phyloP scores from a whole-genome alignment of 2,329 filamentous ascomycete species.

The Paraphaeosphaeria sporulosa region DNA sequence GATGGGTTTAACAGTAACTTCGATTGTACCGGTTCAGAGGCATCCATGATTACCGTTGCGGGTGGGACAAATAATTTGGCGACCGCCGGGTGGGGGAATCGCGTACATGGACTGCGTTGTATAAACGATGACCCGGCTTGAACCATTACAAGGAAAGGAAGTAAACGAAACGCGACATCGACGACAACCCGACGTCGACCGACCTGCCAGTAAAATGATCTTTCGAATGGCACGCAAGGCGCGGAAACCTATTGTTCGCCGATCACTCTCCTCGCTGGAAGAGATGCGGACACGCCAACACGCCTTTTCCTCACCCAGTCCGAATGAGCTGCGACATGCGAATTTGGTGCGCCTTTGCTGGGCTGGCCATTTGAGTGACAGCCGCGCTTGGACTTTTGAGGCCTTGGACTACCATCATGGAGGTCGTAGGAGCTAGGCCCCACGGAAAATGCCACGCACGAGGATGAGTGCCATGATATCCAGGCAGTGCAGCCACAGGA shows the following conservation, averaged over 20 bases:
- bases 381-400: too few relatives aligned
- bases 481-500: too few relatives aligned
- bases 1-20: constrained; percentile 37
- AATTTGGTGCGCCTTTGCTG: too few relatives aligned
- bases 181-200: background rate
- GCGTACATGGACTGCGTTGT: constrained; percentile 40
- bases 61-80: constrained; percentile 44
- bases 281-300: background rate
- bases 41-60: constrained; percentile 31
- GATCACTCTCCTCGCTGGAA: background rate
- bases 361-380: too few relatives aligned
- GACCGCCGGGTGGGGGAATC: constrained; percentile 37
- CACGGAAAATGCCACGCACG: too few relatives aligned
- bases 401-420: too few relatives aligned
- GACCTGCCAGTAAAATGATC: background rate
- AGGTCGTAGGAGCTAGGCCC: too few relatives aligned
- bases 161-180: background rate
- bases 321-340: too few relatives aligned
- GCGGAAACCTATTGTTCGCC: background rate
- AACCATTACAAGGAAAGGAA: background rate
- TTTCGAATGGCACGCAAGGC: background rate
- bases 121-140: constrained; percentile 23
- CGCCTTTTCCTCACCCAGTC: too few relatives aligned
- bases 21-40: constrained; percentile 31
- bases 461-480: too few relatives aligned